phyloP scores from a whole-genome alignment of 306 rosid genomes.

The Adenanthera pavonina region DNA sequence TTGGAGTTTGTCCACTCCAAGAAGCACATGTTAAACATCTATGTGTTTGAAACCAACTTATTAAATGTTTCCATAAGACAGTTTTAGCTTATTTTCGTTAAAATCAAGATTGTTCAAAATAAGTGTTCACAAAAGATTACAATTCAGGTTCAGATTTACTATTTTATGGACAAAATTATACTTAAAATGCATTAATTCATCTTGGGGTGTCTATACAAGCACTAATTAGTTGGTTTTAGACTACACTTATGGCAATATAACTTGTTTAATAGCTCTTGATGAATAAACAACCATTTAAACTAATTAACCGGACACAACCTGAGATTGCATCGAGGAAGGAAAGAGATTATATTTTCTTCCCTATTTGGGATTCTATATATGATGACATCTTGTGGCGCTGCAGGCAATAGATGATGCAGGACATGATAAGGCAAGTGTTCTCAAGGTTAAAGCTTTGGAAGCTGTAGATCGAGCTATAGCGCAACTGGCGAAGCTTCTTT shows the following conservation, averaged over 20 bases:
- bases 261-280: neutral
- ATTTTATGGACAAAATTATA: neutral
- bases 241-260: neutral
- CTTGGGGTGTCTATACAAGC: neutral
- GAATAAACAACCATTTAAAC: neutral
- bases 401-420: constrained; percentile 99
- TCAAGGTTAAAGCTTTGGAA: constrained; percentile 84
- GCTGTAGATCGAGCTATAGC: constrained; percentile 88
- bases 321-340: neutral
- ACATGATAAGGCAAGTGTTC: constrained; percentile 83
- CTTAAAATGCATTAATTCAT: neutral
- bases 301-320: neutral
- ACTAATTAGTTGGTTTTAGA: neutral
- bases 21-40: neutral
- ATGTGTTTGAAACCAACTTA: neutral
- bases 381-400: constrained; percentile 37
- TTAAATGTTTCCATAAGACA: neutral
- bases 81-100: neutral
- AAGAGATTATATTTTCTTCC: too few species aligned
- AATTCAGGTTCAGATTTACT: neutral
- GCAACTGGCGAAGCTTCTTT: constrained; percentile 85
- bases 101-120: neutral
- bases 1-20: neutral
- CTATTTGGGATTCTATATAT: constrained; percentile 13
- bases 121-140: neutral